Percentiles rank a stretch among this genome's conserved stretches.
Evolutionary conservation across 352 stramenopile genomes (phyloP).

Genomic region (Phytophthora pluvialis): DNA sequence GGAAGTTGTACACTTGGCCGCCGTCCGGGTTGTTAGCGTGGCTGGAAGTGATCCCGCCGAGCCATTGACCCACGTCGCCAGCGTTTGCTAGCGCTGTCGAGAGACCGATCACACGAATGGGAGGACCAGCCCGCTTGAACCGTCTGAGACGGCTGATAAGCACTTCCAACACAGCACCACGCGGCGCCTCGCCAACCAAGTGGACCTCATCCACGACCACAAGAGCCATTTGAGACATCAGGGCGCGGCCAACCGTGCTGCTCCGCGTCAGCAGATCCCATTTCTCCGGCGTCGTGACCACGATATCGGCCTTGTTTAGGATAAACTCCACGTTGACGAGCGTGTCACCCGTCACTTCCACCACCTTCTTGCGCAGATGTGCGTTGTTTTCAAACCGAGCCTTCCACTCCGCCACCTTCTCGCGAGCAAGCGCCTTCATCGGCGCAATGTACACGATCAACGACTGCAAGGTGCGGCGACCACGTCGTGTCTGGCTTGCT

Average conservation of each 20-base stretch:
- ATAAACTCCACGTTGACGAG: conserved; percentile 92
- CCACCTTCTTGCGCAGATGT: conserved; percentile 90
- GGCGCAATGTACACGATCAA: conserved; percentile 98
- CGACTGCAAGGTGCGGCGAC: conserved; percentile 25
- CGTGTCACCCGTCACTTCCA: conserved; percentile 98
- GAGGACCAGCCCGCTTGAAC: conserved; percentile 70
- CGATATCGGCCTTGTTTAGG: conserved; percentile 93
- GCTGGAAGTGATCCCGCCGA: conserved; percentile 91
- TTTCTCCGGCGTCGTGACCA: conserved; percentile 98
- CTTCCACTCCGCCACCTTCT: conserved; percentile 98
- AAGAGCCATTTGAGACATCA: conserved; percentile 84
- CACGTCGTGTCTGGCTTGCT: conserved; percentile 1
- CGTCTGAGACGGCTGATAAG: conserved; percentile 89
- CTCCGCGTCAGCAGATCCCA: conserved; percentile 97
- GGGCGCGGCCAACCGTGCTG: conserved; percentile 70
- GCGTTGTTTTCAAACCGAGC: conserved; percentile 87
- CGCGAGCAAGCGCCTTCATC: conserved; percentile 96
- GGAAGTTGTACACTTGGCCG: conserved; percentile 95
- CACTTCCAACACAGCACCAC: conserved; percentile 92
- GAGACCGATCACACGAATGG: conserved; percentile 94
- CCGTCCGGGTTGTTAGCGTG: conserved; percentile 30
- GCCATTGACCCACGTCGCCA: conserved; percentile 96
- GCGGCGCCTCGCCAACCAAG: conserved; percentile 93
- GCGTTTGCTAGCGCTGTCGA: conserved; percentile 98
- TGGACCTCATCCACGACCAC: conserved; percentile 99